Evolutionary conservation across 768 basidiomycete species (phyloP).

Genomic region (Rhizopogon sp.): DNA sequence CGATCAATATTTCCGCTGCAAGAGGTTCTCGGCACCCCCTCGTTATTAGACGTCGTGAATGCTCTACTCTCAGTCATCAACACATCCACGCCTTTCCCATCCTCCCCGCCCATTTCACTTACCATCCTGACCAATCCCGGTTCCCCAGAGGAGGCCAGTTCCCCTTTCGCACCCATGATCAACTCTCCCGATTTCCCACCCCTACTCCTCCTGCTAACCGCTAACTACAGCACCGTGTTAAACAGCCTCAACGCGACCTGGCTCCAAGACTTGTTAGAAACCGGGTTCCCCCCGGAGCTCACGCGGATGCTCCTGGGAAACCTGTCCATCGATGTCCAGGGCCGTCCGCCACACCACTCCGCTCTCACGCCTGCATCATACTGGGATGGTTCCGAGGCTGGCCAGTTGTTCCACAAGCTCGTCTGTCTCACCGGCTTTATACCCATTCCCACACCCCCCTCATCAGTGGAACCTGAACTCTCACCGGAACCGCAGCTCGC

Average conservation of each 20-base stretch:
- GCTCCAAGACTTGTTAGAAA: slow-evolving; percentile 25
- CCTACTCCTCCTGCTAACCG: slow-evolving; percentile 20
- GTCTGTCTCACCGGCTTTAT: slow-evolving; percentile 41
- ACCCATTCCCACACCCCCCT: slow-evolving; percentile 17
- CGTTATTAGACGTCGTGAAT: slow-evolving; percentile 17
- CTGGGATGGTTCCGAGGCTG: slow-evolving; percentile 25
- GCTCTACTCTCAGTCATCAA: slow-evolving; percentile 29
- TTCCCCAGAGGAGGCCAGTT: slow-evolving; percentile 2
- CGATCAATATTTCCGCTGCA: background rate
- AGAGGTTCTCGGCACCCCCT: background rate
- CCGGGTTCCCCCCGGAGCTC: slow-evolving; percentile 31
- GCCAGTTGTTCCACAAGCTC: slow-evolving; percentile 36
- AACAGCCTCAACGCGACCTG: slow-evolving; percentile 30
- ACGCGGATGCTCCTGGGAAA: slow-evolving; percentile 19
- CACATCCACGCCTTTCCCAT: slow-evolving; percentile 27
- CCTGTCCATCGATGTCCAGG: slow-evolving; percentile 16
- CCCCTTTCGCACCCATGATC: slow-evolving; percentile 16
- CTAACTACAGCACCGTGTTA: slow-evolving; percentile 4
- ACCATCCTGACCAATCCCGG: slow-evolving; percentile 11
- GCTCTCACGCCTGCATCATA: slow-evolving; percentile 12
- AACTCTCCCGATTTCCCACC: slow-evolving; percentile 29
- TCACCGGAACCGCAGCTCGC: background rate
- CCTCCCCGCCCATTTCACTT: slow-evolving; percentile 16
- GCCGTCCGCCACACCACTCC: slow-evolving; percentile 10
- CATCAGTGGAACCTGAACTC: background rate